phyloP scores from a whole-genome alignment of 345 rosid genomes.

The Turnera subulata region DNA sequence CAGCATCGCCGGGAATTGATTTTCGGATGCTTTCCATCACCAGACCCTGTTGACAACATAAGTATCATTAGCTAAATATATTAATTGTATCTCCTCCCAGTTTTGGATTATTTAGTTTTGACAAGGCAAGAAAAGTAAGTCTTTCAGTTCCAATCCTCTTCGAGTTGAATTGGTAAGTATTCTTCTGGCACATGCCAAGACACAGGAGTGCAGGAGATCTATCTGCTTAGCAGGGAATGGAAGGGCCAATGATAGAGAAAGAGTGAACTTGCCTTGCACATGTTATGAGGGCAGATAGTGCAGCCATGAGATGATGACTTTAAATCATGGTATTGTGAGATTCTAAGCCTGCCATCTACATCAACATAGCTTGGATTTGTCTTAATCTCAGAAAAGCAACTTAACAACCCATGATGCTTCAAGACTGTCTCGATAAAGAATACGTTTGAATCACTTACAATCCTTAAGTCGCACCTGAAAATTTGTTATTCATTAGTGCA shows the following conservation, averaged over 20 bases:
- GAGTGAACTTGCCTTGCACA: slow-evolving; percentile 29
- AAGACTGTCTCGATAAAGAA: slow-evolving; percentile 29
- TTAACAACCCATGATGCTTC: slow-evolving; percentile 16
- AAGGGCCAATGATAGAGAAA: too few species aligned
- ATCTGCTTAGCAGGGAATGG: too few species aligned
- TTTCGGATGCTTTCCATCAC: slow-evolving; percentile 26
- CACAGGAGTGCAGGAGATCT: too few species aligned
- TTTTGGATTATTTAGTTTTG: too few species aligned
- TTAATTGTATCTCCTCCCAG: too few species aligned
- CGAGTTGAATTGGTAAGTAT: too few species aligned
- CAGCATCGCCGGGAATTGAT: neutral
- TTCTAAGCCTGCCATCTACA: slow-evolving; percentile 15
- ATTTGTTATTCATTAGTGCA: neutral
- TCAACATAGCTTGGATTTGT: slow-evolving; percentile 25
- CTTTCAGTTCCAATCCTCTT: neutral
- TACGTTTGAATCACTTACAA: slow-evolving; percentile 26
- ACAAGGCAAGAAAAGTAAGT: too few species aligned
- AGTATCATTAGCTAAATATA: too few species aligned
- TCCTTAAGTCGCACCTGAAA: slow-evolving; percentile 26
- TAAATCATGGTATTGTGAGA: slow-evolving; percentile 22
- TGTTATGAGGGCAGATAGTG: slow-evolving; percentile 29
- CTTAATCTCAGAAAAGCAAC: slow-evolving; percentile 26
- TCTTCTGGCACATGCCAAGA: too few species aligned
- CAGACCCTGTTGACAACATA: slow-evolving; percentile 19
- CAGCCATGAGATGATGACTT: slow-evolving; percentile 18